These are phyloP conservation scores for Tieghemostelium lacteum DNA, from an alignment of 78 protist species.

Conservation along the genomic window DNA sequence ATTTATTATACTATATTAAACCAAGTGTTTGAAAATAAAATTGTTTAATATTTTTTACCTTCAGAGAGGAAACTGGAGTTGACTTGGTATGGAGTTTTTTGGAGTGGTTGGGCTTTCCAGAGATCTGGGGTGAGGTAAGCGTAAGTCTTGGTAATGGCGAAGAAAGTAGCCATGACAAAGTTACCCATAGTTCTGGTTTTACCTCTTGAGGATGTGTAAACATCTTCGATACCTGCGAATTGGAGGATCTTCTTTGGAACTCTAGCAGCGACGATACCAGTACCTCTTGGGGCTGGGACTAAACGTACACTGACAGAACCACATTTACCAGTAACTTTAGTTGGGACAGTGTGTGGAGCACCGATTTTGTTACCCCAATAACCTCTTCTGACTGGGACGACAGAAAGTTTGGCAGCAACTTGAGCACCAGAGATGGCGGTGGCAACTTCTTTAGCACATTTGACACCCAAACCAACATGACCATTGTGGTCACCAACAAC, in stretches of 20 bases:
- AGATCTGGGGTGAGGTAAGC: constrained; percentile 98
- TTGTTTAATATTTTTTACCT: neutral
- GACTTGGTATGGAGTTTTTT: constrained; percentile 89
- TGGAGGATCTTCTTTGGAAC: constrained; percentile 97
- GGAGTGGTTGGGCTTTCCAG: constrained; percentile 93
- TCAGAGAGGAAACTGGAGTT: constrained; percentile 85
- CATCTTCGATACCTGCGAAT: constrained; percentile 99
- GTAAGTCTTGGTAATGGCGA: constrained; percentile 96
- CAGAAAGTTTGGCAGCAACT: constrained; percentile 96
- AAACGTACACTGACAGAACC: constrained; percentile 99
- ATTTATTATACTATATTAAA: too few species aligned
- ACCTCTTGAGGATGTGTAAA: constrained; percentile 98
- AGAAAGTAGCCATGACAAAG: constrained; percentile 98
- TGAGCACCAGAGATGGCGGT: constrained; percentile 99
- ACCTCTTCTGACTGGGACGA: constrained; percentile 99
- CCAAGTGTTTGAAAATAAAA: too few species aligned
- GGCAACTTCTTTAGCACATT: constrained; percentile 99
- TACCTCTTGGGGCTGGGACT: constrained; percentile 99
- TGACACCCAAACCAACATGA: constrained; percentile 99
- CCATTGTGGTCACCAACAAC: constrained; percentile 96
- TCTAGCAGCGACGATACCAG: constrained; percentile 99
- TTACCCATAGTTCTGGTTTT: constrained; percentile 99
- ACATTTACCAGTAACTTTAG: constrained; percentile 99
- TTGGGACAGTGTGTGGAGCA: constrained; percentile 99
- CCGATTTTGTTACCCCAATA: constrained; percentile 99